Conservation (phyloP, 768 basidiomycete genomes). For the Polyporus arcularius region DNA sequence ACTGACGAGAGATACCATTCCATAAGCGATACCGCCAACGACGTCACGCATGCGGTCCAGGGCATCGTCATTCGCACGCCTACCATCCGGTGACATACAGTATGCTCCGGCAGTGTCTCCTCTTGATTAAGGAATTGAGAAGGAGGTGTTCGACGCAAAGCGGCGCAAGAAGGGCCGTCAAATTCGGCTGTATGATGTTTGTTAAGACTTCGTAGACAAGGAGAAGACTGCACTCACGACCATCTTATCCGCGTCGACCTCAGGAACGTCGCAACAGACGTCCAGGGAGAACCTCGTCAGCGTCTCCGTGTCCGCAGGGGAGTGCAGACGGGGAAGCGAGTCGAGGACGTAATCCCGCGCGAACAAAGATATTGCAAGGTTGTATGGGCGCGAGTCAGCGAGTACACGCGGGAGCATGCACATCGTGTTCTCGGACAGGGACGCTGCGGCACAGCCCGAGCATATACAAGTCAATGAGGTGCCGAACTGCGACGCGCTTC, state of each 20-base stretch:
- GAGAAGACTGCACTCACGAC: neutral
- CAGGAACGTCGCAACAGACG: constrained; percentile 2
- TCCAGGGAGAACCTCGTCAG: neutral
- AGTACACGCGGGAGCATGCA: constrained; percentile 4
- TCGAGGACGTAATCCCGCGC: constrained; percentile 1
- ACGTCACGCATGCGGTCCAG: neutral
- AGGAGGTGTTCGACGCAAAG: neutral
- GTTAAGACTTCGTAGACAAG: neutral
- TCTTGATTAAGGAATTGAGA: neutral
- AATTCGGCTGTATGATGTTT: neutral
- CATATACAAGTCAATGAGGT: constrained; percentile 12
- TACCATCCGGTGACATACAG: neutral
- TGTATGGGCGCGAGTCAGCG: constrained; percentile 1
- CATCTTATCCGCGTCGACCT: neutral
- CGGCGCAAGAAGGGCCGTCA: neutral
- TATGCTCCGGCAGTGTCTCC: constrained; percentile 6
- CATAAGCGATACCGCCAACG: neutral
- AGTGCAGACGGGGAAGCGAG: neutral
- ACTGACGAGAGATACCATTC: neutral
- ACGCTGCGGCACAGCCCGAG: neutral
- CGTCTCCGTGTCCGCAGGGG: neutral
- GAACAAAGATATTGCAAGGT: constrained; percentile 4
- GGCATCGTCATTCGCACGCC: neutral
- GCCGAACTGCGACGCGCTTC: constrained; percentile 1
- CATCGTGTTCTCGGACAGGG: constrained; percentile 4